Conservation (phyloP, 257 asterid genomes). For the Apocynum venetum region DNA sequence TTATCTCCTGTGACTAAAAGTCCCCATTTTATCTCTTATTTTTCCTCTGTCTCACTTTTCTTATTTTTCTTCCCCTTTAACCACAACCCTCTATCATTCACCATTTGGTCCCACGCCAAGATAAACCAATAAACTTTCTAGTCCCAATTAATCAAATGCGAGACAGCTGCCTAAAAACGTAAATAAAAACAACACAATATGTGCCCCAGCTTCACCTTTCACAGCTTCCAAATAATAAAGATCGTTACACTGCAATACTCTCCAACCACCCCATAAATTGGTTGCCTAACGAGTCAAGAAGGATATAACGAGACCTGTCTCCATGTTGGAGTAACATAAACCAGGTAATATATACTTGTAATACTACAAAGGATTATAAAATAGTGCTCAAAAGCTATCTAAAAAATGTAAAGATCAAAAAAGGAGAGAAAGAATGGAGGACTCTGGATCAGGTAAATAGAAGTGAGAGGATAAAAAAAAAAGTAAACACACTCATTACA, state of each 20-base stretch:
- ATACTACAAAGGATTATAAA: not conserved
- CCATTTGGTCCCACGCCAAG: not conserved
- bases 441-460: not conserved
- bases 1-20: not conserved
- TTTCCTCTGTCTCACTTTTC: not conserved
- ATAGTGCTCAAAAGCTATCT: not conserved
- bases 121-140: not conserved
- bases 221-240: not conserved
- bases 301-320: not conserved
- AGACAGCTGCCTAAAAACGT: not conserved
- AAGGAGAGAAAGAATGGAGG: not conserved
- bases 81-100: not conserved
- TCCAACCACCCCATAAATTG: not conserved
- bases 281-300: not conserved
- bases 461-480: not conserved
- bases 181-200: conserved; percentile 2
- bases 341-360: not conserved
- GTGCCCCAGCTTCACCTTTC: conserved; percentile 6
- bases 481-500: not conserved
- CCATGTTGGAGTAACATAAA: not conserved
- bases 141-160: not conserved
- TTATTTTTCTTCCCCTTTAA: not conserved
- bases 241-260: not conserved
- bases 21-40: not conserved
- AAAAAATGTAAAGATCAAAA: not conserved